A percentile compares a stretch with the other conserved stretches of the same genome.
Conservation (phyloP, 176 grass and related monocot species). For the Aegilops sharonensis region DNA sequence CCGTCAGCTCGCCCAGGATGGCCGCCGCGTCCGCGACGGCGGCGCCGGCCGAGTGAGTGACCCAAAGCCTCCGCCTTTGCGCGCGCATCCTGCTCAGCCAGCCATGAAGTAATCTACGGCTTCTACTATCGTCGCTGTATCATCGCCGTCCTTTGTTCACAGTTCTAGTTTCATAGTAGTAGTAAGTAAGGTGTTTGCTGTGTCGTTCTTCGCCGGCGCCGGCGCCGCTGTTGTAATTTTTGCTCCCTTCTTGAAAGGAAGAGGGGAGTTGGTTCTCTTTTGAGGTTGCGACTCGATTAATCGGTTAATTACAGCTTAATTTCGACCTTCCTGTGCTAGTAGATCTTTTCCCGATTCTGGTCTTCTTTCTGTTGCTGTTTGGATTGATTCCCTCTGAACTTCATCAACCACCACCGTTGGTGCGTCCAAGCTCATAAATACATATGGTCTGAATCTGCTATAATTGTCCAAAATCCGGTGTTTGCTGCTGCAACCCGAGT, state of each 20-base stretch:
- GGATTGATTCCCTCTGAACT: conserved; percentile 10
- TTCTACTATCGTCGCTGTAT: background rate
- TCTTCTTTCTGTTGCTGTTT: background rate
- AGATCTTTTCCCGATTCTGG: background rate
- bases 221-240: conserved; percentile 46
- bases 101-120: background rate
- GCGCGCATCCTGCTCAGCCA: background rate
- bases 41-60: conserved; percentile 21
- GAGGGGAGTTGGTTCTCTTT: conserved; percentile 5
- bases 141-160: background rate
- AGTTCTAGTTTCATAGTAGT: conserved; percentile 17
- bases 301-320: conserved; percentile 25
- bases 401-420: background rate
- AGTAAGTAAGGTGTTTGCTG: conserved; percentile 9
- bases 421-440: conserved; percentile 35
- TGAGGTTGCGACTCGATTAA: conserved; percentile 24
- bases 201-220: conserved; percentile 12
- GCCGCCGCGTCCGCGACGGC: conserved; percentile 28
- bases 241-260: conserved; percentile 38
- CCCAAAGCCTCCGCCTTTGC: background rate
- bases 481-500: background rate
- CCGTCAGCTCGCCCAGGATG: conserved; percentile 66
- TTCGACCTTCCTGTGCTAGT: background rate
- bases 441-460: background rate
- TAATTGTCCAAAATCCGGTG: conserved; percentile 27